Evolutionary conservation across 148 eudicot species (phyloP).

Genomic region (Spergularia bocconei): DNA sequence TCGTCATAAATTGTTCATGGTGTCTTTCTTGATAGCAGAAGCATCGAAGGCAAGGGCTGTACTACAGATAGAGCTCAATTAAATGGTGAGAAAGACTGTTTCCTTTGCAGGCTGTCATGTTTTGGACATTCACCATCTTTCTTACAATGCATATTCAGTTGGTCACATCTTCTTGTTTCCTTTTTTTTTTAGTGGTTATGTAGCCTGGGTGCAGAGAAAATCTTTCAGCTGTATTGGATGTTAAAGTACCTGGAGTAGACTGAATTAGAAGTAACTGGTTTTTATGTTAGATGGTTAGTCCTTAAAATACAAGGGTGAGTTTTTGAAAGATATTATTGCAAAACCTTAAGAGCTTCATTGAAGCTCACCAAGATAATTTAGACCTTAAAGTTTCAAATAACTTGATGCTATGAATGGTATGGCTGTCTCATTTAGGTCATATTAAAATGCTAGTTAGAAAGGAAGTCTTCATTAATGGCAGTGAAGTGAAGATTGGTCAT

Average conservation of each 20-base stretch:
- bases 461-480: not conserved
- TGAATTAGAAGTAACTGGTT: no score
- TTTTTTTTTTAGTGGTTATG: not conserved
- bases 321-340: not conserved
- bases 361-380: not conserved
- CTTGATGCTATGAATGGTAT: not conserved
- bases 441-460: not conserved
- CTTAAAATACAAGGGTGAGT: not conserved
- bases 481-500: not conserved
- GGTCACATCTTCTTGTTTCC: constrained; percentile 4
- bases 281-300: no score
- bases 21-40: constrained; percentile 41
- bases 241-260: no score
- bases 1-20: not conserved
- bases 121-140: not conserved
- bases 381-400: not conserved
- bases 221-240: not conserved
- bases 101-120: not conserved
- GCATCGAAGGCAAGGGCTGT: constrained; percentile 30
- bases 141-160: not conserved
- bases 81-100: constrained; percentile 32
- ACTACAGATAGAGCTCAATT: constrained; percentile 25
- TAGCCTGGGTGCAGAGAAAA: not conserved
- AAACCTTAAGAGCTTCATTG: not conserved
- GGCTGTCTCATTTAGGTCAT: not conserved